These are phyloP conservation scores for Xylaria polymorpha DNA, from an alignment of 2,329 filamentous ascomycete species.

Conservation along the genomic window DNA sequence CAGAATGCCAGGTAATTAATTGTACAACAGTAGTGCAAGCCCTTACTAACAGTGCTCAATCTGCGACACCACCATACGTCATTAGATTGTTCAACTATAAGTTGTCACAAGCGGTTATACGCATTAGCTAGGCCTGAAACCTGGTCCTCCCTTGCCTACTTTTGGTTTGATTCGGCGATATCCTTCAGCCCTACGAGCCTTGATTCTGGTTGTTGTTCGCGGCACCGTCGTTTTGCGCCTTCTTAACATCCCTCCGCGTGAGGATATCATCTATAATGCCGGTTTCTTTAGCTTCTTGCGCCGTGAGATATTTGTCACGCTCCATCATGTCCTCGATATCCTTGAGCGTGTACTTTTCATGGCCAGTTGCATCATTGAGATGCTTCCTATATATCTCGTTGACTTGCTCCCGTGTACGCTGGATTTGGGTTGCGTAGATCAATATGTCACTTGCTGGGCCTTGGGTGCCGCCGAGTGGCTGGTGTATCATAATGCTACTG, in stretches of 20 bases:
- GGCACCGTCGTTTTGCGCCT: conserved; percentile 32
- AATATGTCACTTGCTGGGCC: conserved; percentile 83
- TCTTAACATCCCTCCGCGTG: conserved; percentile 66
- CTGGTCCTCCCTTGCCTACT: background rate
- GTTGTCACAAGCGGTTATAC: conserved; percentile 9
- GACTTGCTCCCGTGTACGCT: conserved; percentile 83
- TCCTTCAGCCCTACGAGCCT: conserved; percentile 9
- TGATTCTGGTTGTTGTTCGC: conserved; percentile 12
- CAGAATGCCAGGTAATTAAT: no score
- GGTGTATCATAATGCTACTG: conserved; percentile 95
- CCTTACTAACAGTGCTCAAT: background rate
- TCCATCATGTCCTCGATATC: conserved; percentile 97
- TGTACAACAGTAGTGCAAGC: background rate
- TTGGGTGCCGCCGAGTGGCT: conserved; percentile 81
- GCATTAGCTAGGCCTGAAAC: conserved; percentile 8
- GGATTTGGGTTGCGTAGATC: conserved; percentile 97
- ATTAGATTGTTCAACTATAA: conserved; percentile 1
- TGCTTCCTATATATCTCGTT: conserved; percentile 92
- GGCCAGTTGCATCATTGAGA: conserved; percentile 78
- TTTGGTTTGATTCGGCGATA: background rate
- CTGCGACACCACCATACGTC: background rate
- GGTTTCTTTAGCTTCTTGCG: conserved; percentile 86
- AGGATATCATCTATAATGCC: conserved; percentile 94
- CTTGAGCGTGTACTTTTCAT: conserved; percentile 81
- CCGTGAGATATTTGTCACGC: conserved; percentile 92